These are phyloP conservation scores for Plasmodium chabaudi DNA, from an alignment of 169 alveolate species.

Conservation along the genomic window DNA sequence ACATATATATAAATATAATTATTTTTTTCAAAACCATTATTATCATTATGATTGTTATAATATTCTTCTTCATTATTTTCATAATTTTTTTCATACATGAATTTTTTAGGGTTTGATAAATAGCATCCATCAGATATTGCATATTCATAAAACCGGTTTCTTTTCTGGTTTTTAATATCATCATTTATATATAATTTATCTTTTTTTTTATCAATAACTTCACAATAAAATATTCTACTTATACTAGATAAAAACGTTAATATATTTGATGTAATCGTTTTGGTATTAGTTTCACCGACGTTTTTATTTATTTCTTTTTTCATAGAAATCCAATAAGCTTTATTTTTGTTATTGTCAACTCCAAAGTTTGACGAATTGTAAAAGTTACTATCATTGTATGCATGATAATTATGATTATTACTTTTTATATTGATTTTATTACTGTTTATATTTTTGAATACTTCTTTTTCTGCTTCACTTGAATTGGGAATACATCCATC, in stretches of 20 bases:
- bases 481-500: neutral
- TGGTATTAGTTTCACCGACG: conserved; percentile 22
- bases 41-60: neutral
- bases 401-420: too few relatives aligned
- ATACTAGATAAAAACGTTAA: conserved; percentile 43
- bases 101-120: neutral
- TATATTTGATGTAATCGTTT: conserved; percentile 14
- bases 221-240: conserved; percentile 58
- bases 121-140: conserved; percentile 16
- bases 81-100: neutral
- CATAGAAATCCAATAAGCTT: conserved; percentile 31
- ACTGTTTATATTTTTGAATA: neutral
- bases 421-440: neutral
- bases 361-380: conserved; percentile 7
- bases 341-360: conserved; percentile 28
- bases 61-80: neutral
- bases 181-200: conserved; percentile 31
- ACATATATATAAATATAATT: conserved; percentile 40
- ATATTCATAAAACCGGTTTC: conserved; percentile 51
- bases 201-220: conserved; percentile 46
- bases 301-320: conserved; percentile 31
- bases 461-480: neutral
- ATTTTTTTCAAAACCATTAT: neutral
- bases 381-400: neutral
- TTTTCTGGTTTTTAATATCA: conserved; percentile 11